These are phyloP conservation scores for Quambalaria eucalypti DNA, from an alignment of 1,284 basidiomycete genomes.

Conservation along the genomic window DNA sequence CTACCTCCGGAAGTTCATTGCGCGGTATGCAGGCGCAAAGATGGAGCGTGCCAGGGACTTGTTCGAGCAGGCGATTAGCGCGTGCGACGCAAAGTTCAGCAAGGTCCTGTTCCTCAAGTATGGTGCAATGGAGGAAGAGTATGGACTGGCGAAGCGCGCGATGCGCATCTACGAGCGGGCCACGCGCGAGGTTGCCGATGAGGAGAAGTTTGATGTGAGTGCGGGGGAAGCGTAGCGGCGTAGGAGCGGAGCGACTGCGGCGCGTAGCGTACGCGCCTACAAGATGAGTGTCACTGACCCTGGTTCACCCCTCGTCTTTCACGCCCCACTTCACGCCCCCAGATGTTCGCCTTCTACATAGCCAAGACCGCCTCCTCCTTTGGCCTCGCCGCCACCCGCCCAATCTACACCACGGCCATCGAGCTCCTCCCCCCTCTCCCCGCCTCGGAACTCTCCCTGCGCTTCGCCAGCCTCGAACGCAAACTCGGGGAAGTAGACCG, in stretches of 20 bases:
- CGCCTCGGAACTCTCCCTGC: constrained; percentile 94
- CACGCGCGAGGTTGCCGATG: constrained; percentile 69
- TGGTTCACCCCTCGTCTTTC: background rate
- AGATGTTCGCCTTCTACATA: constrained; percentile 96
- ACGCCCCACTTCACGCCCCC: background rate
- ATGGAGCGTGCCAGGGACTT: constrained; percentile 89
- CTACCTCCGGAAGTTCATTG: constrained; percentile 91
- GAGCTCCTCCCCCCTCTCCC: constrained; percentile 83
- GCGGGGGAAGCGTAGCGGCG: background rate
- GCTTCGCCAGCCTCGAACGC: constrained; percentile 88
- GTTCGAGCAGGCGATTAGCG: constrained; percentile 94
- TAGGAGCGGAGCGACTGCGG: too few relatives aligned
- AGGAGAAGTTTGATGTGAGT: constrained; percentile 85
- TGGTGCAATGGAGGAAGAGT: constrained; percentile 84
- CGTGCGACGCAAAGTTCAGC: constrained; percentile 87
- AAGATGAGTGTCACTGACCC: background rate
- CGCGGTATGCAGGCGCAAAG: constrained; percentile 88
- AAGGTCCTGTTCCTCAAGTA: constrained; percentile 95
- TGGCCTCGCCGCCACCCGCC: constrained; percentile 86
- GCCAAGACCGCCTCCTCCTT: constrained; percentile 83
- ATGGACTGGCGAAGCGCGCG: constrained; percentile 86
- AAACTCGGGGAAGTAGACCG: constrained; percentile 98
- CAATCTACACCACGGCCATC: constrained; percentile 94
- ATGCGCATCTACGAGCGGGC: constrained; percentile 95
- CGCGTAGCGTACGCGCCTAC: too few relatives aligned